phyloP scores from a whole-genome alignment of 495 filamentous ascomycete genomes.

The Penicillium coprophilum region DNA sequence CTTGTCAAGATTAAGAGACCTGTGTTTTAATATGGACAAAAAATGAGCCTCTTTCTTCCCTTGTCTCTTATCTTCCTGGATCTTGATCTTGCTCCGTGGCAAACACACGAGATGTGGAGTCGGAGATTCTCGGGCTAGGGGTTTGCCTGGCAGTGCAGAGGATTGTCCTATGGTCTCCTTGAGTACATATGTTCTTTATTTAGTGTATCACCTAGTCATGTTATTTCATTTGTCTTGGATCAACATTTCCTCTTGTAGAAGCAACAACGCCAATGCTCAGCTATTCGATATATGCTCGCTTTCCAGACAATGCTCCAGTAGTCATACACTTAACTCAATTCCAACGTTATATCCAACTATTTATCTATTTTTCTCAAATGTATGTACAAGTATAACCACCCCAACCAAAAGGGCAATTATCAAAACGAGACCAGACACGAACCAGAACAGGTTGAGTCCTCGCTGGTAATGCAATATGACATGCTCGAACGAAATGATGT shows the following conservation, averaged over 20 bases:
- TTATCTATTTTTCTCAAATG: conserved; percentile 18
- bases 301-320: conserved; percentile 6
- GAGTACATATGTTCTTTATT: conserved; percentile 38
- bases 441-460: background rate
- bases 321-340: conserved; percentile 15
- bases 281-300: conserved; percentile 1
- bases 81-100: conserved; percentile 10
- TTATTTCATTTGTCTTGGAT: conserved; percentile 32
- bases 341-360: conserved; percentile 1
- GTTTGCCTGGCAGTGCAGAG: conserved; percentile 14
- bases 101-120: conserved; percentile 2
- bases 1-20: conserved; percentile 49
- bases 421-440: conserved; percentile 5
- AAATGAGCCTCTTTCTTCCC: conserved; percentile 40
- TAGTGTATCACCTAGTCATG: conserved; percentile 37
- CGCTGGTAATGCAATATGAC: background rate
- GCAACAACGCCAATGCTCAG: background rate
- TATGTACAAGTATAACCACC: conserved; percentile 23
- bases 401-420: background rate
- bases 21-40: conserved; percentile 51
- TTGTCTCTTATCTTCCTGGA: conserved; percentile 18
- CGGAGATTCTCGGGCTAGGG: conserved; percentile 4
- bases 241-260: background rate
- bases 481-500: background rate
- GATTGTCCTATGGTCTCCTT: conserved; percentile 24